Percentiles rank a stretch among this genome's conserved stretches.
phyloP scores from a whole-genome alignment of 176 grass and related monocot genomes.

The Cenchrus fungigraminus region DNA sequence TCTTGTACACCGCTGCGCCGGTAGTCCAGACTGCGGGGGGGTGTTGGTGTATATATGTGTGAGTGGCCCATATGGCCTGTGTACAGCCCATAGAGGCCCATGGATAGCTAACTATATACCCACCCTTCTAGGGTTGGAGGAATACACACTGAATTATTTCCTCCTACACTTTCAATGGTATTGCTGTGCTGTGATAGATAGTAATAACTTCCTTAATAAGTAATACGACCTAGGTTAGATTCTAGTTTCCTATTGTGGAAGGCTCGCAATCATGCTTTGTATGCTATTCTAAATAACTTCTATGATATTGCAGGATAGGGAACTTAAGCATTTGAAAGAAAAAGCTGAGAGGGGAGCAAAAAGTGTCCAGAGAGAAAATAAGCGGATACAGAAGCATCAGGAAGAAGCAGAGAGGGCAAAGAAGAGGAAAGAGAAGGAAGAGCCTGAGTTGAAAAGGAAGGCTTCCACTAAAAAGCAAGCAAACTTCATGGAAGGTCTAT shows the following conservation, averaged over 20 bases:
- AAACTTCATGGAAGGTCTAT: conserved; percentile 65
- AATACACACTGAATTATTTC: too few relatives aligned
- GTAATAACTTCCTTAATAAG: conserved; percentile 3
- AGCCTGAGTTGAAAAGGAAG: conserved; percentile 57
- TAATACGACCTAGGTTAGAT: not conserved
- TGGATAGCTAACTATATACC: too few relatives aligned
- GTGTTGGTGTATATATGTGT: too few relatives aligned
- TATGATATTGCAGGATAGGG: conserved; percentile 60
- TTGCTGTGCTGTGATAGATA: not conserved
- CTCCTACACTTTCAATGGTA: not conserved
- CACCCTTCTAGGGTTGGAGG: too few relatives aligned
- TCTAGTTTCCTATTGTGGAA: not conserved
- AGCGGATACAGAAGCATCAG: conserved; percentile 60
- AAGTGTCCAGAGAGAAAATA: conserved; percentile 64
- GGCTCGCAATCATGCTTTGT: not conserved
- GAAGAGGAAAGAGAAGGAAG: conserved; percentile 57
- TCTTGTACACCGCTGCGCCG: too few relatives aligned
- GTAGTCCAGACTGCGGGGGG: too few relatives aligned
- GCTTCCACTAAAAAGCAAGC: conserved; percentile 58
- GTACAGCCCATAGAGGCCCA: too few relatives aligned
- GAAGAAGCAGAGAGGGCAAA: conserved; percentile 57
- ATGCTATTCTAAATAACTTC: conserved; percentile 2
- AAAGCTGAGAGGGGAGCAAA: conserved; percentile 62
- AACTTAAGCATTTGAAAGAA: conserved; percentile 60
- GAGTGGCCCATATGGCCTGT: too few relatives aligned